Evolutionary conservation across 305 asterid species (phyloP), one percentile per base, ranked within the genome.

Genomic region (Vinca major): DNA sequence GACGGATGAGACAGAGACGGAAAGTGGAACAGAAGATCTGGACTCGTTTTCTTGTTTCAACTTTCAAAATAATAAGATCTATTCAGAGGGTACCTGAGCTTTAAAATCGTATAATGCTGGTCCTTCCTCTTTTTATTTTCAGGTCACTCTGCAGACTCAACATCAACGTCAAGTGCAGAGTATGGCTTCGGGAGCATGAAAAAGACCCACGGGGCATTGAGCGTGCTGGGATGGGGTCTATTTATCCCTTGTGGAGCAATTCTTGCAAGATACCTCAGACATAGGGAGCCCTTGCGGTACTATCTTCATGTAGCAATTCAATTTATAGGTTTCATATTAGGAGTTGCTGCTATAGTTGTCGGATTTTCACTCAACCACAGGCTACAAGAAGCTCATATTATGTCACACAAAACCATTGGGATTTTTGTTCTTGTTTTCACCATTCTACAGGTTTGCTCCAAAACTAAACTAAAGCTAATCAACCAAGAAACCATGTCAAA

Each of bases 341-440:
- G 92, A 68, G 78, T 92, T 70, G 83, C 95, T 19, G 96, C 88
- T 17, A 85, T 83, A 7, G 78, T 82, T 40, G 80, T 87, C 0
- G 98, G 98, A 56, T 72, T 88, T 56, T 83, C 95, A 55, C 89
- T 92, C 72, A 71, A 86, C 64, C 67, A 77, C 73, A 78, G 73
- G 82, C 79, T 90, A 67, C 96, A 87, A 14, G 86, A 67, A 26
- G 33, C 33, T 47, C 62, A 77, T 76, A 79, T 88, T 74, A 86
- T 87, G 12, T 80, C 90, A 50, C 98, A 92, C 77, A 89, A 80
- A 76, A 96, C 97, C 73, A 80, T 90, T 3, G 97, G 97, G 53
- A 83, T 92, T 39, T 89, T 88, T 67, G 77, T 92, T 36, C 86
- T 92, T 57, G 81, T 83, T 13, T 77, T 90, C 69, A 79, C 89